Conservation (phyloP, 2,329 filamentous ascomycete species). For the Aschersonia sp. region DNA sequence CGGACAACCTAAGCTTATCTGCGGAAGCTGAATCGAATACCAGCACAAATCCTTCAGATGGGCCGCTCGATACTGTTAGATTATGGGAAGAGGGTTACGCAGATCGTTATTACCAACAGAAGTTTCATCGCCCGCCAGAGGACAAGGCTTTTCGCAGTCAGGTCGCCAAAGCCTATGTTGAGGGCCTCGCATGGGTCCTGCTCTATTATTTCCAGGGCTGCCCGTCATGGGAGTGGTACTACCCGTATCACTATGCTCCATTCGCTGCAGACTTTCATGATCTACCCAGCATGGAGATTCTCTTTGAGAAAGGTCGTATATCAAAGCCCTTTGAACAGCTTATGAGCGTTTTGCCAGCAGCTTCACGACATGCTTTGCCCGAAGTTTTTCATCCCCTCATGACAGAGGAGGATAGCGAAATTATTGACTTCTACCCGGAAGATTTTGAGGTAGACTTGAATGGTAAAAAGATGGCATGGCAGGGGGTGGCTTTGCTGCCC, state of each 20-base stretch:
- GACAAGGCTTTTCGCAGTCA: slow-evolving; percentile 78
- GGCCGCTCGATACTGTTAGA: slow-evolving; percentile 65
- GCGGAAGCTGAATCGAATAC: not conserved
- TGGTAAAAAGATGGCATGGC: slow-evolving; percentile 97
- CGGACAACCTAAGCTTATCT: slow-evolving; percentile 12
- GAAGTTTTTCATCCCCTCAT: slow-evolving; percentile 81
- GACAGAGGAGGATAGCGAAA: slow-evolving; percentile 74
- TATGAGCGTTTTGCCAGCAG: slow-evolving; percentile 93
- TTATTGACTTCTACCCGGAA: slow-evolving; percentile 94
- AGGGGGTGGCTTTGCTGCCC: slow-evolving; percentile 81
- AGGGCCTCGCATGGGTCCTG: slow-evolving; percentile 89
- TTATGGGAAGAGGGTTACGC: slow-evolving; percentile 94
- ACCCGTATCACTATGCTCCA: slow-evolving; percentile 94
- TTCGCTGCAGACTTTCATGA: slow-evolving; percentile 92
- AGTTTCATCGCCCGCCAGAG: slow-evolving; percentile 71
- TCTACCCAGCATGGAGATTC: slow-evolving; percentile 61
- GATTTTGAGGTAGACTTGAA: slow-evolving; percentile 90
- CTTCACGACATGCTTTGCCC: slow-evolving; percentile 82
- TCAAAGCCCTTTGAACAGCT: slow-evolving; percentile 93
- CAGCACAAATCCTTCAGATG: slow-evolving; percentile 22
- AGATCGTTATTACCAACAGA: slow-evolving; percentile 93
- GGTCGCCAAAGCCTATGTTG: slow-evolving; percentile 82
- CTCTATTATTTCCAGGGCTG: slow-evolving; percentile 97
- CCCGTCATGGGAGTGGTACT: slow-evolving; percentile 98
- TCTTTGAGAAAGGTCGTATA: slow-evolving; percentile 70